Evolutionary conservation across 176 grass and related monocot genomes (phyloP).

Genomic region (Thalia dealbata): DNA sequence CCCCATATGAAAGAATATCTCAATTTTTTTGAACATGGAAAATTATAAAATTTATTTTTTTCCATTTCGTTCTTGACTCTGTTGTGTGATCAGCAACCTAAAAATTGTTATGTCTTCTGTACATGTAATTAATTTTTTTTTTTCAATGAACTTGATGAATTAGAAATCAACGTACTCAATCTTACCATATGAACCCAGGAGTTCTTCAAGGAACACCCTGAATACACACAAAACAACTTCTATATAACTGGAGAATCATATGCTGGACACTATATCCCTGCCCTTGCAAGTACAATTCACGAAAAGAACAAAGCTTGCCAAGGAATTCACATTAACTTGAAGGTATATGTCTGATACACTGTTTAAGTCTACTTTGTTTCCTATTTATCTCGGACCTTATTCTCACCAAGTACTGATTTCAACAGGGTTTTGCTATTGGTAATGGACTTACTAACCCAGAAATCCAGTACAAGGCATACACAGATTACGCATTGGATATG

Average conservation of each 20-base stretch:
- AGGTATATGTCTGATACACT: constrained; percentile 35
- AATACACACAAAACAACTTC: constrained; percentile 65
- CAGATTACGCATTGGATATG: constrained; percentile 85
- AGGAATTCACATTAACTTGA: constrained; percentile 87
- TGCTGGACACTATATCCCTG: constrained; percentile 95
- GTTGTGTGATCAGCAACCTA: background rate
- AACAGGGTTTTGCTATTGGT: constrained; percentile 85
- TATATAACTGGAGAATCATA: constrained; percentile 94
- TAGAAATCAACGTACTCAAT: background rate
- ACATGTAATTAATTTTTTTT: background rate
- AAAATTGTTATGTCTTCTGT: background rate
- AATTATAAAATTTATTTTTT: background rate
- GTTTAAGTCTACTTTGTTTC: background rate
- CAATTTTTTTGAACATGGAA: background rate
- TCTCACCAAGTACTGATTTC: constrained; percentile 1
- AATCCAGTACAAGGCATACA: constrained; percentile 98
- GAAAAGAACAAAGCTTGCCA: constrained; percentile 79
- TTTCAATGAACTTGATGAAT: background rate
- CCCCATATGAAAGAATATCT: too few relatives aligned
- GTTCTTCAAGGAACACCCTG: constrained; percentile 80
- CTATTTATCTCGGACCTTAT: background rate
- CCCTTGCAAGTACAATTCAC: constrained; percentile 74
- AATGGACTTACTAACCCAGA: constrained; percentile 87
- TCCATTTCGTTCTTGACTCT: background rate
- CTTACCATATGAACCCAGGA: constrained; percentile 33